phyloP scores from a whole-genome alignment of 257 asterid genomes.

The Thymus quinquecostatus region DNA sequence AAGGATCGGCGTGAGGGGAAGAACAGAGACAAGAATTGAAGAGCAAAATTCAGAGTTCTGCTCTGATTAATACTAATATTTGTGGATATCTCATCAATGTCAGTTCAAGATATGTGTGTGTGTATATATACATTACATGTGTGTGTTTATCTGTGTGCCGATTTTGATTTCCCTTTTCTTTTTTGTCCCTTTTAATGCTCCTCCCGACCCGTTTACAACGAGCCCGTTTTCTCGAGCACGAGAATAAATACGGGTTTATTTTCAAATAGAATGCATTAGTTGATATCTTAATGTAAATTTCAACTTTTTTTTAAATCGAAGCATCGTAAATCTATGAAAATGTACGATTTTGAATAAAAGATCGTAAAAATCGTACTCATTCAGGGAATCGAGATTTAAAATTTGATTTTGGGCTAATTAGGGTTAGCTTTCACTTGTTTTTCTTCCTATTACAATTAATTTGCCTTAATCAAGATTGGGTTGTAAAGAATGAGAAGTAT shows the following conservation, averaged over 20 bases:
- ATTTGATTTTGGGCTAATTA: too few relatives aligned
- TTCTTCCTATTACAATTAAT: neutral
- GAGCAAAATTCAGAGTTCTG: constrained; percentile 28
- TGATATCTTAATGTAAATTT: too few relatives aligned
- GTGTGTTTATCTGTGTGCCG: neutral
- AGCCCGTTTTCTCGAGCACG: too few relatives aligned
- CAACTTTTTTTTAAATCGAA: too few relatives aligned
- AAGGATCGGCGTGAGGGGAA: constrained; percentile 38
- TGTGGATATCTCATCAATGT: constrained; percentile 28
- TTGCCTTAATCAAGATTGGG: neutral
- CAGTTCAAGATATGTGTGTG: constrained; percentile 18
- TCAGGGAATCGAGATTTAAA: too few relatives aligned
- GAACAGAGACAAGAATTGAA: constrained; percentile 31
- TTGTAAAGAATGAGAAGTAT: neutral
- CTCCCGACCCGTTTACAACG: too few relatives aligned
- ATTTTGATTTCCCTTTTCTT: neutral
- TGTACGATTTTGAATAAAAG: too few relatives aligned
- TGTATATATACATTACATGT: neutral
- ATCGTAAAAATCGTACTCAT: too few relatives aligned
- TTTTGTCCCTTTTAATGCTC: too few relatives aligned
- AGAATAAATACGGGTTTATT: too few relatives aligned
- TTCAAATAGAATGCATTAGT: too few relatives aligned
- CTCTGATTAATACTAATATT: constrained; percentile 24
- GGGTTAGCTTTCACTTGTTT: neutral
- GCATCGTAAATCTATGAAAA: too few relatives aligned